Evolutionary conservation across 495 filamentous ascomycete species (phyloP), one percentile per base, ranked within the genome.

Genomic region (Annulohypoxylon maeteangense): DNA sequence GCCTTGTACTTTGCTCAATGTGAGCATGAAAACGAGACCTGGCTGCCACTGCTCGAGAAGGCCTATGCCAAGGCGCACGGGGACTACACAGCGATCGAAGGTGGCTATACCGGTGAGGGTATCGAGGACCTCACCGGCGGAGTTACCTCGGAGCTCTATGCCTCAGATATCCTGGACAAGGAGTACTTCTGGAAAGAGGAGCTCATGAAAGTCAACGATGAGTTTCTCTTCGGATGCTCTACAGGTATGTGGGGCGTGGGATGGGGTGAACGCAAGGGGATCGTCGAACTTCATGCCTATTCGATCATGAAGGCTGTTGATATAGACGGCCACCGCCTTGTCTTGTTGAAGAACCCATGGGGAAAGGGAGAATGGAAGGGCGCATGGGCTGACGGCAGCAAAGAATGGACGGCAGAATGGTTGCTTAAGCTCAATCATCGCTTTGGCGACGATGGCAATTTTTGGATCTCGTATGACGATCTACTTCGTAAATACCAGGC

Each of bases 41-140:
- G 95, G 95, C 82, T 98, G 25, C 95, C 95, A 0, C 80, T 98
- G 50, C 86, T 98, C 3, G 95, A 98, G 75, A 98, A 98, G 79
- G 95, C 95, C 0, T 98, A 95, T 79, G 95, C 95, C 48, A 98
- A 98, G 78, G 94, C 93, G 10, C 95, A 98, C 72, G 93, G 93
- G 3, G 92, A 95, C 76, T 97, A 91, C 73, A 85, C 87, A 10
- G 85, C 93, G 1, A 93, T 97, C 51, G 90, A 95, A 66, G 93
- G 93, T 18, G 94, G 94, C 1, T 94, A 89, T 76, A 91, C 91
- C 18, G 93, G 92, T 14, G 95, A 98, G 76, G 95, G 90, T 1
- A 90, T 98, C 51, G 95, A 98, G 78, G 95, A 98, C 78, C 82
- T 98, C 18, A 97, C 94, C 2, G 95, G 95, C 8, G 95, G 95